Base-by-base conservation (phyloP, 2,329 filamentous ascomycete genomes). In the Fusarium metavorans region DNA sequence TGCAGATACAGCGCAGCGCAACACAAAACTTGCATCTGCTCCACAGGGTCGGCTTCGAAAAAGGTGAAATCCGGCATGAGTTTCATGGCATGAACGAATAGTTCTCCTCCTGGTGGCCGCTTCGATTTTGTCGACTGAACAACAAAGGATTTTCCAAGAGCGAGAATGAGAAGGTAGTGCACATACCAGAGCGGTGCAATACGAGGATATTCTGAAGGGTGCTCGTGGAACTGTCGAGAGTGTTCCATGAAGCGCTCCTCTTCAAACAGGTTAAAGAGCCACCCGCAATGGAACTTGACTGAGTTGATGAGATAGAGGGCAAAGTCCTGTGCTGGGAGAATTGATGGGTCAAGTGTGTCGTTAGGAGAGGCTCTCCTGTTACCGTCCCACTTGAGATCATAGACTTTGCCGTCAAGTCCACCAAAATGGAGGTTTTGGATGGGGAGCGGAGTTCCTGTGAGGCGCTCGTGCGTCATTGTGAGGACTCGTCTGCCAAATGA, bases 261-360 rank as follows among this genome's bases (percentile, higher is more conserved):
- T 11, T 77, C 75, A 1, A 75, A 75, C 2, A 77, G 20, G 14
- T 64, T 61, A 18, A 72, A 77, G 11, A 77, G 16, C 64, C 64
- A 75, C 2, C 66, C 52, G 4, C 72, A 77, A 25, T 77, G 75
- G 10, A 77, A 77, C 18, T 74, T 77, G 37, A 77, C 72, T 1
- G 74, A 65, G 30, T 76, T 70, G 20, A 77, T 76, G 20, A 77
- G 75, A 54, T 77, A 67, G 8, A 72, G 37, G n/a, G 75, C 72
- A 25, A 77, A 77, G 6, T 74, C 75, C 3, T 63, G 66, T 3
- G 61, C 66, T 11, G 75, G 72, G 6, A 77, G 37, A 3, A 64
- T 20, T 0, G 70, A 59, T 16, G 64, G 34, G 9, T 73, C 72
- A 4, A 60, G 54, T 2, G 37, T 13, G 4, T 73, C 72, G 6